Evolutionary conservation across 2,329 filamentous ascomycete genomes (phyloP).

Genomic region (Coleophoma cylindrospora): DNA sequence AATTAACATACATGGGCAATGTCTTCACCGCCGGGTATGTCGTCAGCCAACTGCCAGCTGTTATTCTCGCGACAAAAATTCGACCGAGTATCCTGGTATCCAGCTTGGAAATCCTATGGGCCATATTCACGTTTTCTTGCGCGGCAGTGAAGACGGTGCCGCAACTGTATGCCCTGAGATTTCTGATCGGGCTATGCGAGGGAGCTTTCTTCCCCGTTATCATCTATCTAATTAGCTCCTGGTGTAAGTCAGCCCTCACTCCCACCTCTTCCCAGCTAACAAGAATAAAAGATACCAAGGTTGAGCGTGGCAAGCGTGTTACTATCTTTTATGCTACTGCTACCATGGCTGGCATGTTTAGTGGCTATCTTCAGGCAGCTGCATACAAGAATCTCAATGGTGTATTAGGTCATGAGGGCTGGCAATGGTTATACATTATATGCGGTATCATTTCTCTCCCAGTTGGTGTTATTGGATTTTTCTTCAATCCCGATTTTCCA

Average conservation of each 20-base stretch:
- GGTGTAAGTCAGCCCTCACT: slow-evolving; percentile 21
- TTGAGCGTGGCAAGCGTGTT: slow-evolving; percentile 46
- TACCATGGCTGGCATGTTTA: slow-evolving; percentile 41
- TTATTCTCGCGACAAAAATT: slow-evolving; percentile 14
- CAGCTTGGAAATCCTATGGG: slow-evolving; percentile 16
- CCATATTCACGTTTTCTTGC: slow-evolving; percentile 17
- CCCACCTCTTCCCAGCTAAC: too few species aligned
- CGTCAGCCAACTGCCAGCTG: slow-evolving; percentile 15
- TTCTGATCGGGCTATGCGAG: slow-evolving; percentile 35
- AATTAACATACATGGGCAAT: slow-evolving; percentile 47
- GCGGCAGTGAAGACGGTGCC: slow-evolving; percentile 22
- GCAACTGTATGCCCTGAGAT: slow-evolving; percentile 36
- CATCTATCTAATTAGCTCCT: slow-evolving; percentile 38
- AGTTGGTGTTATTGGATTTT: slow-evolving; percentile 45
- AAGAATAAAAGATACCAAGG: slow-evolving; percentile 22
- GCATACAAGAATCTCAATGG: slow-evolving; percentile 34
- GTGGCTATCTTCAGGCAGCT: slow-evolving; percentile 36
- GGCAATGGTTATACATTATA: slow-evolving; percentile 42
- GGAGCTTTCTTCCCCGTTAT: slow-evolving; percentile 17
- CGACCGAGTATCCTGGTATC: slow-evolving; percentile 20
- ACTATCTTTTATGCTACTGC: slow-evolving; percentile 49
- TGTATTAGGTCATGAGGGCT: slow-evolving; percentile 29
- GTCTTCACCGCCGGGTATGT: slow-evolving; percentile 42
- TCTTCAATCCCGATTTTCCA: slow-evolving; percentile 36
- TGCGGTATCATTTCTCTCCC: slow-evolving; percentile 50